Base-by-base conservation (phyloP, 495 filamentous ascomycete genomes). In the Massariosphaeria phaeospora region DNA sequence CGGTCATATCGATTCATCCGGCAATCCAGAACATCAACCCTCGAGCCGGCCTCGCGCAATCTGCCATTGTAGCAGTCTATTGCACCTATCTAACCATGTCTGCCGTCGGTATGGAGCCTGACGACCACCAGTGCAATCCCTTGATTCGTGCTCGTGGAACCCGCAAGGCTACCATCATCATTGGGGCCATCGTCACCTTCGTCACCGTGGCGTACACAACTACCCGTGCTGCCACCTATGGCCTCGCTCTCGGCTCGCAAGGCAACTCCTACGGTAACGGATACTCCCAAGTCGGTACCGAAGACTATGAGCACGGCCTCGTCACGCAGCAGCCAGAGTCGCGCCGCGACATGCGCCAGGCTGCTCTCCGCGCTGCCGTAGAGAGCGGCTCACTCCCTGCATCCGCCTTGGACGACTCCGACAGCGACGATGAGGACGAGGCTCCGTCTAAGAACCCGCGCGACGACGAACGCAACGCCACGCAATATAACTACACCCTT, bases 51-150 rank as follows among this genome's bases (percentile, higher is more conserved):
- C 77, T 98, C 57, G 91, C 93, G 10, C 94, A 98, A 69, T 88
- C 91, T 44, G 93, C 93, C 55, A 97, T 97, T 84, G 93, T 98
- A 27, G 88, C 91, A 1, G 79, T 95, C 50, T 98, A 98, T 76
- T 97, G 93, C 79, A 95, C 93, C 40, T 98, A 98, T 67, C 81
- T 98, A 39, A 98, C 93, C 63, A 88, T 98, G 84, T 96, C 90
- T 3, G 94, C 93, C 47, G 94, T 98, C 1, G 91, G 87, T 50
- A 97, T 98, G 93, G 91, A 98, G 64, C 93, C 93, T 3, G 93
- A 98, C 72, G 90, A 96, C 71, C 81, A 83, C 51, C 79, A 86
- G 44, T 98, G 93, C 80, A 98, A 98, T 73, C 93, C 93, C 2
- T 73, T 97, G 42, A 76, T 95, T 45, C 86, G 89, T 34, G 91